Conservation (phyloP, 2,329 filamentous ascomycete genomes). For the Cyphellophora attinorum region DNA sequence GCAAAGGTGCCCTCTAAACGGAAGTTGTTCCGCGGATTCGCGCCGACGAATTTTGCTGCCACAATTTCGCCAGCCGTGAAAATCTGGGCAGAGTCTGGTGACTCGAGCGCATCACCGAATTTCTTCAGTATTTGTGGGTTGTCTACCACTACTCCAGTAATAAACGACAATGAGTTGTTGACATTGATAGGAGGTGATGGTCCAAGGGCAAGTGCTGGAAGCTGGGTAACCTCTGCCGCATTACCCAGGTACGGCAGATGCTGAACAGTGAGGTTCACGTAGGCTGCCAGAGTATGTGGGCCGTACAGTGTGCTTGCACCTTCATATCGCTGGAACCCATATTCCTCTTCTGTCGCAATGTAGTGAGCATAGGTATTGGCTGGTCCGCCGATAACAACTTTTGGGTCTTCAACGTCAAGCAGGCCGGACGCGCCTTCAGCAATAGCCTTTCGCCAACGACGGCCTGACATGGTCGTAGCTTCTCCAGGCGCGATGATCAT, state of each 20-base stretch:
- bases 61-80: slow-evolving; percentile 56
- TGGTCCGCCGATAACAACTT: slow-evolving; percentile 80
- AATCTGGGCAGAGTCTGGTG: slow-evolving; percentile 41
- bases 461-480: slow-evolving; percentile 83
- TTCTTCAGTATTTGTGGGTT: slow-evolving; percentile 51
- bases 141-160: slow-evolving; percentile 69
- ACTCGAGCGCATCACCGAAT: slow-evolving; percentile 59
- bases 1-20: slow-evolving; percentile 68
- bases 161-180: slow-evolving; percentile 66
- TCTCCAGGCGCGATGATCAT: slow-evolving; percentile 81
- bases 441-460: slow-evolving; percentile 72
- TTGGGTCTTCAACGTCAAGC: slow-evolving; percentile 42
- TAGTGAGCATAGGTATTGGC: slow-evolving; percentile 88
- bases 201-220: slow-evolving; percentile 39
- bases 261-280: slow-evolving; percentile 74
- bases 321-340: slow-evolving; percentile 79
- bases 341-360: slow-evolving; percentile 70
- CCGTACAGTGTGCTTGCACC: slow-evolving; percentile 89
- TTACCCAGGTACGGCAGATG: slow-evolving; percentile 57
- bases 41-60: slow-evolving; percentile 65
- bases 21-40: slow-evolving; percentile 84
- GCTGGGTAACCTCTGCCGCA: slow-evolving; percentile 25
- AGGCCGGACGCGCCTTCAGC: slow-evolving; percentile 42
- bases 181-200: slow-evolving; percentile 69
- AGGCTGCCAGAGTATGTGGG: slow-evolving; percentile 69